phyloP scores from a whole-genome alignment of 208 protist genomes.

The Wallacemonas sp. region DNA sequence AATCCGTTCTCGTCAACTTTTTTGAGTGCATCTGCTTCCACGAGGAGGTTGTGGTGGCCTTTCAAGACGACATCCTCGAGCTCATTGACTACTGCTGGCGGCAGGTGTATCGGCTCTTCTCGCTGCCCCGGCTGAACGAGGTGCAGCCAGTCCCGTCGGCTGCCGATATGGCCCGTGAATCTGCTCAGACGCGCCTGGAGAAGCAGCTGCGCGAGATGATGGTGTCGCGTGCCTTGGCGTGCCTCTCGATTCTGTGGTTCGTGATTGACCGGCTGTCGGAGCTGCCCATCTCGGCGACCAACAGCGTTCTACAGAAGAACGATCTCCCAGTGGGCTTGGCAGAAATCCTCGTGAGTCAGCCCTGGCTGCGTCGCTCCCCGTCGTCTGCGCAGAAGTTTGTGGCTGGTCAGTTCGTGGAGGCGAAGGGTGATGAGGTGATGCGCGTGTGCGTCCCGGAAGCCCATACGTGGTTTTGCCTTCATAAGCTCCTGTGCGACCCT shows the following conservation, averaged over 20 bases:
- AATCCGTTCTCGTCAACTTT: constrained; percentile 86
- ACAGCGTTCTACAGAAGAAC: constrained; percentile 78
- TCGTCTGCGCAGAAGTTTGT: constrained; percentile 59
- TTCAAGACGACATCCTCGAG: constrained; percentile 87
- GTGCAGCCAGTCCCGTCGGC: constrained; percentile 4
- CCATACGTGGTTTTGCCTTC: constrained; percentile 89
- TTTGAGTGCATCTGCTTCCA: constrained; percentile 88
- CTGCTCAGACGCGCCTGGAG: constrained; percentile 29
- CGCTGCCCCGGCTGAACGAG: constrained; percentile 41
- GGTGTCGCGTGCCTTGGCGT: constrained; percentile 67
- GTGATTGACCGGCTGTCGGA: constrained; percentile 77
- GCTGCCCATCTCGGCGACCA: constrained; percentile 75
- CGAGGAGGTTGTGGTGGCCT: constrained; percentile 75
- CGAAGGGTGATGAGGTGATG: constrained; percentile 56
- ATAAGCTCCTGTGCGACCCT: constrained; percentile 84
- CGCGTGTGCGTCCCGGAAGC: constrained; percentile 85
- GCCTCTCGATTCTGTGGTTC: constrained; percentile 90
- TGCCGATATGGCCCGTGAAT: not conserved
- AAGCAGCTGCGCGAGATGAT: constrained; percentile 45
- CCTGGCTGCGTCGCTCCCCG: constrained; percentile 72
- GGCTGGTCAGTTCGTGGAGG: constrained; percentile 58
- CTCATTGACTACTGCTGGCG: constrained; percentile 91
- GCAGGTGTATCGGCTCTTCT: constrained; percentile 76
- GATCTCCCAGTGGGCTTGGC: constrained; percentile 84
- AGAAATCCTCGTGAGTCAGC: constrained; percentile 74